Evolutionary conservation across 208 protist genomes (phyloP), one percentile per base, ranked within the genome.

Genomic region (Trypanosoma platydactyli): DNA sequence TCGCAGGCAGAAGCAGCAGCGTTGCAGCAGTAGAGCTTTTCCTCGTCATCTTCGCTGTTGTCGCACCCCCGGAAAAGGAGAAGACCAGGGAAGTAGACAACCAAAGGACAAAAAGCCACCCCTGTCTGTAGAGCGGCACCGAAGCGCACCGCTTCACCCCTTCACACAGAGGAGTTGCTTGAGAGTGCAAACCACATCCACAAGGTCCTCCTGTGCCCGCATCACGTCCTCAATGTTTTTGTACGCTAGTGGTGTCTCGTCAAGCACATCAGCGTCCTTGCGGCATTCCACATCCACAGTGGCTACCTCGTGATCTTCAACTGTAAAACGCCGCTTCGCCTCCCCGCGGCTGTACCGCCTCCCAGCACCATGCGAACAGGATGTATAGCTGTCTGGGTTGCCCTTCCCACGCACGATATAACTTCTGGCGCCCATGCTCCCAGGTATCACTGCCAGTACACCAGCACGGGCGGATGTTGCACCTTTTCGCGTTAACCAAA

Each of bases 401-500:
- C 92, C 92, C 48, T 89, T 91, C 1, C 92, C 89, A 29, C 80
- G 76, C 13, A 97, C 92, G 70, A 97, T 94, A 78, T 92, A 97
- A 72, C 83, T 91, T 41, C 68, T 60, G 0, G 85, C 81, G 9
- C 92, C 92, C 92, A 97, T 97, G 16, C 79, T 89, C 12, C 92
- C 89, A 9, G 92, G 92, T 69, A 97, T 94, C 27, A 97, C 89
- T 20, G 89, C 92, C 6, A 88, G 68, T 50, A 94, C 82, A 24
- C 86, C 92, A 16, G 60, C 27, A 27, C 66, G 64, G n/a, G 92
- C 89, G 0, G 85, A 84, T 30, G 89, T 92, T 13, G 92, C 92
- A 7, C 92, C 92, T 59, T 97, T 97, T 13, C 92, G 74, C 5
- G 88, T 97, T 20, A 97, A 65, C 82, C 85, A 97, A 45, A 95